Evolutionary conservation across 768 basidiomycete genomes (phyloP).

Genomic region (Trametes coccinea): DNA sequence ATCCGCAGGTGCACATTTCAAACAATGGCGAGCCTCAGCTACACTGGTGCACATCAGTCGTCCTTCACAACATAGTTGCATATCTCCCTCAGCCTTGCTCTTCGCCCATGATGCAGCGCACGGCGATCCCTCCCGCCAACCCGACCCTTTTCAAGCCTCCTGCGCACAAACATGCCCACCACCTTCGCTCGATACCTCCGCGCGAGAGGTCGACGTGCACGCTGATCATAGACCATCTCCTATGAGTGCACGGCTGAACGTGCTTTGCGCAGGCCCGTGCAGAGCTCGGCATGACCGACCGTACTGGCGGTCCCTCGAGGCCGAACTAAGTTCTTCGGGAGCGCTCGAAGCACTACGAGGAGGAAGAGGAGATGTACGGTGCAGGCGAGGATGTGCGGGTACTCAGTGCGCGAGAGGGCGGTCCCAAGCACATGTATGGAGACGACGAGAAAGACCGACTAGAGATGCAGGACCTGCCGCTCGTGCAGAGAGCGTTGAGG

Average conservation of each 20-base stretch:
- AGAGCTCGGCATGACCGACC: slow-evolving; percentile 84
- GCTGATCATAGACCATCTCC: slow-evolving; percentile 83
- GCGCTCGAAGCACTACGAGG: slow-evolving; percentile 75
- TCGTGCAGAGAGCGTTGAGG: slow-evolving; percentile 86
- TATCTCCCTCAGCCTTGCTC: slow-evolving; percentile 24
- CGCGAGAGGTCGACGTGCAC: slow-evolving; percentile 88
- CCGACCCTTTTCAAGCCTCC: slow-evolving; percentile 58
- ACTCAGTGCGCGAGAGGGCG: slow-evolving; percentile 51
- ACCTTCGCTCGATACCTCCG: slow-evolving; percentile 83
- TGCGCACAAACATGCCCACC: slow-evolving; percentile 87
- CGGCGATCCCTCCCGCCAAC: slow-evolving; percentile 17
- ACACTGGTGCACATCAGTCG: slow-evolving; percentile 7
- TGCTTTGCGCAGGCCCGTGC: slow-evolving; percentile 83
- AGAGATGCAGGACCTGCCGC: slow-evolving; percentile 56
- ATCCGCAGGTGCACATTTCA: neutral
- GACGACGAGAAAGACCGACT: slow-evolving; percentile 62
- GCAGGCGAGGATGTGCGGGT: slow-evolving; percentile 58
- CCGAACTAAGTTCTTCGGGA: slow-evolving; percentile 61
- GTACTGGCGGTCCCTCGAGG: slow-evolving; percentile 66
- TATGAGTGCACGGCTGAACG: slow-evolving; percentile 81
- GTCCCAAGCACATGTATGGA: slow-evolving; percentile 47
- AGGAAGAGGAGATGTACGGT: slow-evolving; percentile 65
- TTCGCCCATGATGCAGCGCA: slow-evolving; percentile 27
- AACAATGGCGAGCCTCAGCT: slow-evolving; percentile 16
- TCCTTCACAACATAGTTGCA: slow-evolving; percentile 20